Conservation (phyloP, 129 eudicot species). For the Tanacetum coccineum region DNA sequence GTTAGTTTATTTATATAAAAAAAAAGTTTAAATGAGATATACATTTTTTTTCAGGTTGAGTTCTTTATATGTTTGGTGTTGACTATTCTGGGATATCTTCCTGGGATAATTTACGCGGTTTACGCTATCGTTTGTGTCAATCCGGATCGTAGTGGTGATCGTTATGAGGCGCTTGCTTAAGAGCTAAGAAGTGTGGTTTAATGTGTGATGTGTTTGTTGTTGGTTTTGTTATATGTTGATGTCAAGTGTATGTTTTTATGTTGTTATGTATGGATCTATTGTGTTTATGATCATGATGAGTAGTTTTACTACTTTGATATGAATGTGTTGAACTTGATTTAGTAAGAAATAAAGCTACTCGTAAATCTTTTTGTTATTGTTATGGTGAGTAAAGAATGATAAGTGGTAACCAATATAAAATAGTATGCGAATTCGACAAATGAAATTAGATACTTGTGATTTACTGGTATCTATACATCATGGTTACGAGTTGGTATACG, state of each 20-base stretch:
- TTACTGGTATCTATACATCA: too few relatives aligned
- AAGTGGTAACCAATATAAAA: too few relatives aligned
- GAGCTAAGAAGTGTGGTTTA: background rate
- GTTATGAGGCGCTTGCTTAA: conserved; percentile 48
- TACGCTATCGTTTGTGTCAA: conserved; percentile 53
- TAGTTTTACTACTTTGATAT: too few relatives aligned
- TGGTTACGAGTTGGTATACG: too few relatives aligned
- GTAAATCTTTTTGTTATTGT: conserved; percentile 12
- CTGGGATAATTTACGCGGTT: conserved; percentile 80
- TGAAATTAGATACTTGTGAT: conserved; percentile 2
- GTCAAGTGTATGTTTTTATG: conserved; percentile 1
- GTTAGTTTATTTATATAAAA: too few relatives aligned
- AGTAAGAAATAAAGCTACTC: background rate
- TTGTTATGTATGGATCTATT: conserved; percentile 14
- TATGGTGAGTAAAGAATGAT: conserved; percentile 17
- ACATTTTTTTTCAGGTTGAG: conserved; percentile 48
- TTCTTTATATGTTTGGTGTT: conserved; percentile 64
- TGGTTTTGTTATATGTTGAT: conserved; percentile 1
- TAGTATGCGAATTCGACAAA: too few relatives aligned
- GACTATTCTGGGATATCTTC: conserved; percentile 70
- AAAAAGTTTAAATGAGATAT: conserved; percentile 10
- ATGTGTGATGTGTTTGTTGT: conserved; percentile 17
- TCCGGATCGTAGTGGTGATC: conserved; percentile 32
- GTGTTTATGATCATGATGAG: conserved; percentile 7
- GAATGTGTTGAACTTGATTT: conserved; percentile 24